Evolutionary conservation across 2,329 filamentous ascomycete genomes (phyloP), one percentile per base, ranked within the genome.

Genomic region (Tricladium varicosporioides): DNA sequence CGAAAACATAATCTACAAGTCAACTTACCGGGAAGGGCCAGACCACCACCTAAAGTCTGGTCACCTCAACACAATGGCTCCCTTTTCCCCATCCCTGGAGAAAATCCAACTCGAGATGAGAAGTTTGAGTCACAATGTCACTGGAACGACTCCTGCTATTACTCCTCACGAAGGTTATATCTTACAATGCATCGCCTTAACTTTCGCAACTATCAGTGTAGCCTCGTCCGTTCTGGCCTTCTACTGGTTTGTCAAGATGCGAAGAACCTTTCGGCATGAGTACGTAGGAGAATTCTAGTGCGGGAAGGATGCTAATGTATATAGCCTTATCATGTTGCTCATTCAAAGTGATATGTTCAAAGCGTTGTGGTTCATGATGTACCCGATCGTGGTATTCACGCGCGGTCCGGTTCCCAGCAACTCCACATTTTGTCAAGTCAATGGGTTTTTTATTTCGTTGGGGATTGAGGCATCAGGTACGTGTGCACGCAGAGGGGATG

Each of bases 161-260:
- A 60, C 61, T n/a, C 31, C 33, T 5, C 55, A 53, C 1, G 56
- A 70, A 48, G 56, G 53, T 42, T 61, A 64, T 22, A 60, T 58
- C 2, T 57, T 69, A 48, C 71, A 70, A 63, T 64, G 58, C 55
- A 53, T 71, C 56, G 67, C 70, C 9, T 64, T 78, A 51, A 69
- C 72, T 42, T 73, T 72, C 56, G 65, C 79, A 8, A 72, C 79
- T 0, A 64, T 85, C 61, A 89, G 86, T 64, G 73, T 89, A 32
- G 53, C 79, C 2, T 76, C 82, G 10, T 80, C 80, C 0, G 64
- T 84, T 5, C 67, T 82, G 31, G 79, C 84, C 1, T 79, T 87
- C 43, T 88, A 87, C 72, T 91, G 86, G 85, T 91, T 92, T 67
- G 75, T 83, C 56, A 80, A 83, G 60, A 92, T 92, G 86, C 80